Base-by-base conservation (phyloP, 805 yeast genomes). In the Wickerhamiella cacticola region DNA sequence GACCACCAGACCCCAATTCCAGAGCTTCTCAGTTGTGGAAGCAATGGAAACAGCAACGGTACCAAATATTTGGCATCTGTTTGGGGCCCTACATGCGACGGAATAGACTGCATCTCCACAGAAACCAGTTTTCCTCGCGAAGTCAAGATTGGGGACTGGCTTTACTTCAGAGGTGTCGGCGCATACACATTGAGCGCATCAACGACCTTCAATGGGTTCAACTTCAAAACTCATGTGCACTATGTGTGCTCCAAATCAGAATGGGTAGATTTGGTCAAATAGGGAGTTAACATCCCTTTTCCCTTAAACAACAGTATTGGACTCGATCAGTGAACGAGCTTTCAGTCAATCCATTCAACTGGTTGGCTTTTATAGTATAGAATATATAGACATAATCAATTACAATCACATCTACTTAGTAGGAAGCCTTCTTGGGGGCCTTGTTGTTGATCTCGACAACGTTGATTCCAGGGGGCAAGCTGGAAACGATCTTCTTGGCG, bases 31-130 rank as follows among this genome's bases (percentile, higher is more conserved):
- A 43, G 44, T 26, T 15, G 15, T n/a, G 36, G 19, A 5, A 70
- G 51, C 73, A 23, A 28, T 16, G 10, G 46, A 9, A 29, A 25
- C n/a, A 46, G 48, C n/a, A 46, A 46, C 24, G 48, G 26, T 23
- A 49, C 41, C 44, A 39, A 51, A 41, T 45, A 48, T 45, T 53
- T 48, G 22, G 55, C 59, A 50, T 83, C 95, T 3, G 73, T 92
- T 51, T 89, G 98, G 98, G 98, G 98, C 5, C 98, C 97, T 40
- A 89, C 97, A 16, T 89, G 98, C 68, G 98, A 89, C 66, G 96
- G 96, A 2, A 71, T 89, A 53, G 98, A 89, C 64, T 82, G 94
- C 63, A 76, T 89, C 50, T 63, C 82, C 16, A 63, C 69, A 41
- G 69, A 68, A 31, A 68, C 76, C 51, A 56, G 55, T 29, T 69